Percentiles rank a stretch among this genome's conserved stretches.
phyloP scores from a whole-genome alignment of 2,329 filamentous ascomycete genomes.

The Bipolaris victoriae region DNA sequence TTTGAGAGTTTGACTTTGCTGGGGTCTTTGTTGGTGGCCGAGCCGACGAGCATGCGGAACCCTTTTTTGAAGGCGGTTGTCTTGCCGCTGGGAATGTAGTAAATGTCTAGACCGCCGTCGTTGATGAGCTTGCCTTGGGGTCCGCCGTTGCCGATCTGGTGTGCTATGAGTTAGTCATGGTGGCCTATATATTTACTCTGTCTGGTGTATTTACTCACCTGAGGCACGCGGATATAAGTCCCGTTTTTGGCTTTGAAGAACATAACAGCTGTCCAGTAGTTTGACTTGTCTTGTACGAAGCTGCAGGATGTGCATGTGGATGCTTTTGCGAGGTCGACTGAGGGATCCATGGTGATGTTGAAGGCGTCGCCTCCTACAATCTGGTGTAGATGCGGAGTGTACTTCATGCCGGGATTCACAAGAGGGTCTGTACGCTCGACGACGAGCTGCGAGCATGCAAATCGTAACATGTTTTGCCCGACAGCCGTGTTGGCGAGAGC shows the following conservation, averaged over 20 bases:
- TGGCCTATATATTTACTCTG: background rate
- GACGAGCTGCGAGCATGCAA: constrained; percentile 45
- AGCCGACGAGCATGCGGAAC: constrained; percentile 45
- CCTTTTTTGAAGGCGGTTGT: constrained; percentile 46
- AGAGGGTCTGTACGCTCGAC: constrained; percentile 44
- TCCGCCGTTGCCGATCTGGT: constrained; percentile 39
- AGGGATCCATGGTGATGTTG: constrained; percentile 45
- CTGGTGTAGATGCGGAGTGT: constrained; percentile 46
- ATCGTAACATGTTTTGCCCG: constrained; percentile 43
- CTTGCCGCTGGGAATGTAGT: constrained; percentile 46
- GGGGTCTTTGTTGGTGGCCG: constrained; percentile 39
- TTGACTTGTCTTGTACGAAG: constrained; percentile 42
- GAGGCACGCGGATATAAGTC: constrained; percentile 39
- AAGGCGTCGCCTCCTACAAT: constrained; percentile 44
- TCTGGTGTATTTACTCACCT: constrained; percentile 14
- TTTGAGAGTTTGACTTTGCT: constrained; percentile 37
- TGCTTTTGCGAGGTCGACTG: constrained; percentile 27
- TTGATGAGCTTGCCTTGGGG: constrained; percentile 45
- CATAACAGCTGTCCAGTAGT: constrained; percentile 48
- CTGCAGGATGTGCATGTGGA: constrained; percentile 45
- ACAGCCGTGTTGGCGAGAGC: constrained; percentile 32
- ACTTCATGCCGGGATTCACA: constrained; percentile 45
- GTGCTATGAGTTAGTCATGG: background rate
- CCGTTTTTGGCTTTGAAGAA: constrained; percentile 47
- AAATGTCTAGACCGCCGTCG: constrained; percentile 44